Evolutionary conservation across 78 protist species (phyloP).

Genomic region (Dictyostelium firmibasis): DNA sequence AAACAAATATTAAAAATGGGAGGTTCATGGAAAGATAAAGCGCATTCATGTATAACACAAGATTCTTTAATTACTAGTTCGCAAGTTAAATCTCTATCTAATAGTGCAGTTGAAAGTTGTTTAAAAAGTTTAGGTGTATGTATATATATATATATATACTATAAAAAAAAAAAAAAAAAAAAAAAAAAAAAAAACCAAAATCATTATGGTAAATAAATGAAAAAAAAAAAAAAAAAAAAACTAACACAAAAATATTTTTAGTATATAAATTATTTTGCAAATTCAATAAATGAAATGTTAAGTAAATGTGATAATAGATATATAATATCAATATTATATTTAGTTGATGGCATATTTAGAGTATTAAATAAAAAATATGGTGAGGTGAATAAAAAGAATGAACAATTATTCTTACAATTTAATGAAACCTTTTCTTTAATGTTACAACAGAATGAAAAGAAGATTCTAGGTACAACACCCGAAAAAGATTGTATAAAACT

Average conservation of each 20-base stretch:
- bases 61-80: neutral
- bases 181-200: neutral
- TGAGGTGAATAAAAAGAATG: neutral
- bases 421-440: neutral
- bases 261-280: neutral
- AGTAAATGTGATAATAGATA: neutral
- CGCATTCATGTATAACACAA: neutral
- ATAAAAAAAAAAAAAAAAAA: neutral
- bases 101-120: neutral
- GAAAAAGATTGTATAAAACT: neutral
- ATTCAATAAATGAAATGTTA: neutral
- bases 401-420: neutral
- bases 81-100: neutral
- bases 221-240: neutral
- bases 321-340: neutral
- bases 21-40: slow-evolving; percentile 2
- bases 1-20: neutral
- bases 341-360: slow-evolving; percentile 8
- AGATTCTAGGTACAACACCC: neutral
- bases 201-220: too few relatives aligned
- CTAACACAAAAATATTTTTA: too few relatives aligned
- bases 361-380: neutral
- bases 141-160: neutral
- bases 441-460: neutral
- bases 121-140: neutral